phyloP scores from a whole-genome alignment of 352 stramenopile species.

The Globisporangium middletonii region DNA sequence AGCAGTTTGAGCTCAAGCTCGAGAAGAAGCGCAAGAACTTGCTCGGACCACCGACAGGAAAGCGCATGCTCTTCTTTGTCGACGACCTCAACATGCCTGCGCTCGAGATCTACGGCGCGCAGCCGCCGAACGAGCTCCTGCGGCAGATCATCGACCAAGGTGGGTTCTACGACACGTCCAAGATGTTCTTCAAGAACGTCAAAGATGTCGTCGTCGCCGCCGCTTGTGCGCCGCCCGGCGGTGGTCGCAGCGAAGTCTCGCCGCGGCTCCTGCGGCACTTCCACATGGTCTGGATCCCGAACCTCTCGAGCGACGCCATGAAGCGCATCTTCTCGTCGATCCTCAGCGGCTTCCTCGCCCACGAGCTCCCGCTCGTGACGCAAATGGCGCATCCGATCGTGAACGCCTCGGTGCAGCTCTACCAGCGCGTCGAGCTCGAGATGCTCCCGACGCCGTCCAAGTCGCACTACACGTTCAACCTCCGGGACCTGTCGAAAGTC shows the following conservation, averaged over 20 bases:
- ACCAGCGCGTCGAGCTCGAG: slow-evolving; percentile 83
- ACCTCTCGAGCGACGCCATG: slow-evolving; percentile 78
- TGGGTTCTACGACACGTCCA: slow-evolving; percentile 89
- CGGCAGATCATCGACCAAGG: slow-evolving; percentile 89
- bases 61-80: slow-evolving; percentile 87
- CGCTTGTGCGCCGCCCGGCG: slow-evolving; percentile 82
- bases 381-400: slow-evolving; percentile 82
- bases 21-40: slow-evolving; percentile 86
- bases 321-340: slow-evolving; percentile 90
- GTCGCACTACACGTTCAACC: slow-evolving; percentile 94
- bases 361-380: slow-evolving; percentile 59
- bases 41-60: slow-evolving; percentile 59
- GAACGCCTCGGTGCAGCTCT: slow-evolving; percentile 81
- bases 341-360: slow-evolving; percentile 76
- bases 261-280: slow-evolving; percentile 87
- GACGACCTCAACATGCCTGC: slow-evolving; percentile 93
- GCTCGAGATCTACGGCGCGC: slow-evolving; percentile 90
- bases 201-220: slow-evolving; percentile 82
- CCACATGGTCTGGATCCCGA: slow-evolving; percentile 89
- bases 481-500: slow-evolving; percentile 91
- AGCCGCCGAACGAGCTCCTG: slow-evolving; percentile 90
- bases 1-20: slow-evolving; percentile 78
- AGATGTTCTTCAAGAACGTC: slow-evolving; percentile 93
- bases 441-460: slow-evolving; percentile 90
- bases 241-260: slow-evolving; percentile 83